These are phyloP conservation scores for Dendrobium officinale DNA, from an alignment of 106 monocot species.

Conservation along the genomic window DNA sequence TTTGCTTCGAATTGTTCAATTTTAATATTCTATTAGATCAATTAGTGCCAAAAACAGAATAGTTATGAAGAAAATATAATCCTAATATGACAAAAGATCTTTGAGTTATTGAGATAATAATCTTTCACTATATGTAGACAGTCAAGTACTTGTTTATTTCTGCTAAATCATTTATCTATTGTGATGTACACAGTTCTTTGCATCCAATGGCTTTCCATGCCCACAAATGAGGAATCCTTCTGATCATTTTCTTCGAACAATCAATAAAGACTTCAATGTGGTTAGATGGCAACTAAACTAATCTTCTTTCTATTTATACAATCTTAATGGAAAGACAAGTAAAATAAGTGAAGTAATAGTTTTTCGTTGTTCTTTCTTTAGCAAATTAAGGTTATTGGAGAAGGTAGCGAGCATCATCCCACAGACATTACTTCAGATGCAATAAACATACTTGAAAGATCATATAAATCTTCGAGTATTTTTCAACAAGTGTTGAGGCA, in stretches of 20 bases:
- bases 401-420: not conserved
- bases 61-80: not conserved
- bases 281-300: not conserved
- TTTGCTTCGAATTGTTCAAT: too few species aligned
- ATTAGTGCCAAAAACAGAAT: not conserved
- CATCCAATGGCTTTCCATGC: constrained; percentile 12
- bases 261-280: constrained; percentile 13
- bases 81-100: too few species aligned
- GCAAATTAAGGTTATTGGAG: too few species aligned
- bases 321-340: too few species aligned
- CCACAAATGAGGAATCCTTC: constrained; percentile 13
- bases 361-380: too few species aligned
- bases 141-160: not conserved
- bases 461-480: constrained; percentile 24
- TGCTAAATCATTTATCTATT: not conserved
- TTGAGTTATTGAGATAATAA: too few species aligned
- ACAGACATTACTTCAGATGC: constrained; percentile 12
- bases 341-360: too few species aligned
- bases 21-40: too few species aligned
- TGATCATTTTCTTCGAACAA: constrained; percentile 8
- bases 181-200: constrained; percentile 8
- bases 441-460: constrained; percentile 28
- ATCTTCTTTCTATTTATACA: not conserved
- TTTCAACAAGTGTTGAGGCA: constrained; percentile 10
- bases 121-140: not conserved